phyloP scores from a whole-genome alignment of 2,329 filamentous ascomycete genomes.

The Myriangium duriaei region DNA sequence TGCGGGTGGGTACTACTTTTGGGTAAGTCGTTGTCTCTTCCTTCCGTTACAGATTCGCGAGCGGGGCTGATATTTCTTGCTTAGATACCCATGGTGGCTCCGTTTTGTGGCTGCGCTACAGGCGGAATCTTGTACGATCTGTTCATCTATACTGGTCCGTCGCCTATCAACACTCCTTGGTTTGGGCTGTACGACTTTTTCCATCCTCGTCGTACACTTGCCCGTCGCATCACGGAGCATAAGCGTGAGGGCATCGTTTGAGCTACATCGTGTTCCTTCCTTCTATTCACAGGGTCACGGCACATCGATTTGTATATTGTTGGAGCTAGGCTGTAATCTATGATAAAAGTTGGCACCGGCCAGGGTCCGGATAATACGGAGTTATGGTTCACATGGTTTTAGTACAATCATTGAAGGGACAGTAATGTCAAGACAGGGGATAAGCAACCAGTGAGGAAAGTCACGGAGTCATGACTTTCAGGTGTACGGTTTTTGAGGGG shows the following conservation, averaged over 20 bases:
- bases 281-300: no score
- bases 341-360: no score
- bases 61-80: background rate
- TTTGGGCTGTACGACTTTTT: slow-evolving; percentile 12
- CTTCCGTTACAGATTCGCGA: slow-evolving; percentile 12
- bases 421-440: no score
- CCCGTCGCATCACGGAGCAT: slow-evolving; percentile 14
- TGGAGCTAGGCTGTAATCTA: no score
- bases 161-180: slow-evolving; percentile 26
- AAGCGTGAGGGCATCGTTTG: slow-evolving; percentile 18
- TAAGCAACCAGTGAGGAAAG: no score
- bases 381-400: no score
- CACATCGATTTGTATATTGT: no score
- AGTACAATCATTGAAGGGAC: no score
- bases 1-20: slow-evolving; percentile 51
- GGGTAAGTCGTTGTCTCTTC: slow-evolving; percentile 31
- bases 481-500: no score
- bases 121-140: slow-evolving; percentile 38
- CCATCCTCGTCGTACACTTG: slow-evolving; percentile 14
- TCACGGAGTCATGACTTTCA: no score
- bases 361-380: no score
- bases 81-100: slow-evolving; percentile 9
- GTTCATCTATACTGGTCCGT: slow-evolving; percentile 39
- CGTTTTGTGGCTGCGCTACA: slow-evolving; percentile 26
- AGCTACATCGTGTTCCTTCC: no score